Evolutionary conservation across 1,284 basidiomycete species (phyloP), one percentile per base, ranked within the genome.

Genomic region (Phlebopus sp.): DNA sequence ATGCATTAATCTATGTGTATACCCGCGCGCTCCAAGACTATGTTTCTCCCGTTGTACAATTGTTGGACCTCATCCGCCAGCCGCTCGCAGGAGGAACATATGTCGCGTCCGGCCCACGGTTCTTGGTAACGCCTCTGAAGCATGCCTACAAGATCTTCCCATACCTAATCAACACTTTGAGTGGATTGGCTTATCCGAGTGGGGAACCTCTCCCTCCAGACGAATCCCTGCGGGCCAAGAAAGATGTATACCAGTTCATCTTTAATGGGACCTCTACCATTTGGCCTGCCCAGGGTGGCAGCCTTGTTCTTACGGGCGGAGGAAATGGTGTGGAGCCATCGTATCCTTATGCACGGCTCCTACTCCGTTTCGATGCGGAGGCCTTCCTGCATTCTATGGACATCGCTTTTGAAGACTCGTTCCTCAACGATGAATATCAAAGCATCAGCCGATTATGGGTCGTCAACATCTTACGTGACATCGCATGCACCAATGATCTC

Each of bases 1-100:
- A 98, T 62, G 95, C 96, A 0, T 77, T 99, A 51, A 88, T 96
- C 52, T 95, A 97, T 63, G 87, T 99, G 31, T 97, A 94, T 68
- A 97, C 88, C 10, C 79, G 86, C 34, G 92, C 92, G 2, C 70
- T 99, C 59, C 76, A 76, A 49, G 97, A 99, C 65, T 97, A 88
- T 57, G 84, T 94, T 18, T 84, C 91, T 2, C 96, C 97, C 0
- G 71, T 98, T 5, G 88, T 96, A 48, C 90, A 93, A 58, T 73
- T 98, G 9, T 72, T 97, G 27, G 77, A 75, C 4, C 77, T 96
- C 30, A 80, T 97, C 42, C 81, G 85, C n/a, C 75, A 54, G 78
- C 90, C 23, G 78, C 41, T 36, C 30, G 13, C 42, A n/a, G 42
- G 46, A 45, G 34, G 39, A 47, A 18, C 27, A 21, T 44, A 34